Evolutionary conservation across 495 filamentous ascomycete species (phyloP).

Genomic region (Hypoxylon trugodes): DNA sequence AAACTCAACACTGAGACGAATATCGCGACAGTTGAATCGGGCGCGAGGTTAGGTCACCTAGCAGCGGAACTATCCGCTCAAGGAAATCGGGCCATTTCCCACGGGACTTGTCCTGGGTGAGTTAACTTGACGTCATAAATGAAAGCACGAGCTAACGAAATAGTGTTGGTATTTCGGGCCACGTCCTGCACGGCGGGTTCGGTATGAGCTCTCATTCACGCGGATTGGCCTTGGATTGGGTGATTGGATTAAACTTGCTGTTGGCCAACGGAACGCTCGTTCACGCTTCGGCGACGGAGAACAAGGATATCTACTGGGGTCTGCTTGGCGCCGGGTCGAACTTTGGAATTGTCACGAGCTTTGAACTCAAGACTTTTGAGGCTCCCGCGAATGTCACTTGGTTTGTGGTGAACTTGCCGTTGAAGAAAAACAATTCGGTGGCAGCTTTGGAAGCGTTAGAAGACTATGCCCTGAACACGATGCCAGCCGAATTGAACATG

Average conservation of each 20-base stretch:
- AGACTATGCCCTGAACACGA: conserved; percentile 46
- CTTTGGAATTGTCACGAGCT: conserved; percentile 53
- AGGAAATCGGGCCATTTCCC: conserved; percentile 53
- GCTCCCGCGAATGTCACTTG: conserved; percentile 51
- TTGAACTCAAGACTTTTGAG: conserved; percentile 55
- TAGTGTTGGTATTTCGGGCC: conserved; percentile 56
- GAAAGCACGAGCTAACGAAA: conserved; percentile 13
- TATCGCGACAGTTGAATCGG: conserved; percentile 51
- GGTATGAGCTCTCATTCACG: conserved; percentile 57
- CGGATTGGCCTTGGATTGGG: conserved; percentile 56
- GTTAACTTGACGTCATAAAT: conserved; percentile 7
- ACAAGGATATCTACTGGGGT: conserved; percentile 56
- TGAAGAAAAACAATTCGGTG: conserved; percentile 47
- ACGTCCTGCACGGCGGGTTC: conserved; percentile 56
- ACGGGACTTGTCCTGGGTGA: conserved; percentile 58
- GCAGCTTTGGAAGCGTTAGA: conserved; percentile 50
- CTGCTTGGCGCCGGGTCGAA: conserved; percentile 54
- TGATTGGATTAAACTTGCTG: conserved; percentile 51
- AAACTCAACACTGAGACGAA: conserved; percentile 49
- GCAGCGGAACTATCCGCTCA: conserved; percentile 49
- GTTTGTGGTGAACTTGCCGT: conserved; percentile 48
- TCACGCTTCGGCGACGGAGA: conserved; percentile 49
- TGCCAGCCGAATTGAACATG: conserved; percentile 57
- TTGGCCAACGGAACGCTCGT: conserved; percentile 54
- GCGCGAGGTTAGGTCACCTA: conserved; percentile 52